These are phyloP conservation scores for Solanum hybrid DNA, from an alignment of 305 asterid genomes.

Conservation along the genomic window DNA sequence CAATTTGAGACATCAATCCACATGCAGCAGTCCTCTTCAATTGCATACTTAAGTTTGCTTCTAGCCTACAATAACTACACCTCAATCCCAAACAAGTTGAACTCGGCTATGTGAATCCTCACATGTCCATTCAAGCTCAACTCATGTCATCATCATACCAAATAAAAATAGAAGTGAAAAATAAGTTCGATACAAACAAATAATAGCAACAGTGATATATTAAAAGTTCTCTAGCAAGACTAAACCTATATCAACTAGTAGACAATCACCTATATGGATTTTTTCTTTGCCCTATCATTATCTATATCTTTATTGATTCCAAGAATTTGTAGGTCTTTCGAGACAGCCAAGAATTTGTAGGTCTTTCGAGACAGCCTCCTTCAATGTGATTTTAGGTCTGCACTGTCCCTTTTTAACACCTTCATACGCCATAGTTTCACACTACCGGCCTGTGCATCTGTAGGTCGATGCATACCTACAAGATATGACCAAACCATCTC, in stretches of 20 bases:
- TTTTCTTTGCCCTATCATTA: background rate
- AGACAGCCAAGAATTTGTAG: too few relatives aligned
- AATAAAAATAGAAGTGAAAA: background rate
- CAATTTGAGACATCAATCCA: background rate
- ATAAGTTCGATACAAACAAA: background rate
- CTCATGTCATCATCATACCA: background rate
- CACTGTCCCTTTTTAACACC: background rate
- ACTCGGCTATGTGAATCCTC: background rate
- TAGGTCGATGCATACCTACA: background rate
- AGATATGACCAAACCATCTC: background rate
- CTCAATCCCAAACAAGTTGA: background rate
- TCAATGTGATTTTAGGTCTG: background rate
- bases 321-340: background rate
- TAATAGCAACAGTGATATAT: background rate
- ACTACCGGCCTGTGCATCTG: background rate
- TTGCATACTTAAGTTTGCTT: background rate
- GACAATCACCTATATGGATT: background rate
- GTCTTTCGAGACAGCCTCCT: background rate
- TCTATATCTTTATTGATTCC: background rate
- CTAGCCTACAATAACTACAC: background rate
- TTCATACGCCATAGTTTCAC: background rate
- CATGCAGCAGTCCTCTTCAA: background rate
- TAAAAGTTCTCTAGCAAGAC: background rate
- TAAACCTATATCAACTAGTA: background rate
- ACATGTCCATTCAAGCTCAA: background rate